A percentile compares a stretch with the other conserved stretches of the same genome.
phyloP scores from a whole-genome alignment of 1,284 basidiomycete species.

The Ustilago trichophora region DNA sequence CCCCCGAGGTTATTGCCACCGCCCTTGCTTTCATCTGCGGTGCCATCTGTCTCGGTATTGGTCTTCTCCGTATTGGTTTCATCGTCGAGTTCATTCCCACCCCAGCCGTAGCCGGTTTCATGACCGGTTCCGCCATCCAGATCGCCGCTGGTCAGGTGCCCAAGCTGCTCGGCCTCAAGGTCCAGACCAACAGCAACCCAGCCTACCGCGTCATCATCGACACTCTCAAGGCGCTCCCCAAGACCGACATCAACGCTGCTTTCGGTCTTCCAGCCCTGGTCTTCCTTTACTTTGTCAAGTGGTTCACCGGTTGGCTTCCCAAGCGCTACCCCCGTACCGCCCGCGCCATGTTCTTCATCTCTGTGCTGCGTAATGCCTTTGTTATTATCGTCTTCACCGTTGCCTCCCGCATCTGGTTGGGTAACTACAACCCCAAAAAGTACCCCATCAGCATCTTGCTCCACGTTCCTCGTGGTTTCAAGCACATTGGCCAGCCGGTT shows the following conservation, averaged over 20 bases:
- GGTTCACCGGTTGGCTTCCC: constrained; percentile 72
- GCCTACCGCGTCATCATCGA: constrained; percentile 91
- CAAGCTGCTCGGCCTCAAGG: constrained; percentile 60
- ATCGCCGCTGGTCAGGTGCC: constrained; percentile 64
- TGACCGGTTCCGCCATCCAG: constrained; percentile 69
- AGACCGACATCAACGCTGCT: constrained; percentile 82
- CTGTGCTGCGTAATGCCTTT: constrained; percentile 63
- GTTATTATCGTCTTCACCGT: constrained; percentile 71
- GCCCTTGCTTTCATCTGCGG: constrained; percentile 87
- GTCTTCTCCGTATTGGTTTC: constrained; percentile 91
- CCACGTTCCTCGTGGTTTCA: constrained; percentile 72
- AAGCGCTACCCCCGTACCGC: constrained; percentile 78
- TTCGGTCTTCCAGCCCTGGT: constrained; percentile 84
- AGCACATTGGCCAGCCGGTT: constrained; percentile 77
- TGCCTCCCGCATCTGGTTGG: constrained; percentile 63
- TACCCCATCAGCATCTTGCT: constrained; percentile 87
- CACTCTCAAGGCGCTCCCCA: constrained; percentile 81
- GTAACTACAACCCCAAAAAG: constrained; percentile 69
- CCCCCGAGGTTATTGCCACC: constrained; percentile 79
- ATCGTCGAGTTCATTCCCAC: constrained; percentile 92
- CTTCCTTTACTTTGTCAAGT: constrained; percentile 79
- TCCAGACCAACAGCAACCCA: constrained; percentile 66
- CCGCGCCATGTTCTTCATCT: constrained; percentile 70
- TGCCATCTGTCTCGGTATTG: constrained; percentile 90
- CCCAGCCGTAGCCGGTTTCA: constrained; percentile 88